phyloP scores from a whole-genome alignment of 1,284 basidiomycete species.

The Kwoniella shivajii region DNA sequence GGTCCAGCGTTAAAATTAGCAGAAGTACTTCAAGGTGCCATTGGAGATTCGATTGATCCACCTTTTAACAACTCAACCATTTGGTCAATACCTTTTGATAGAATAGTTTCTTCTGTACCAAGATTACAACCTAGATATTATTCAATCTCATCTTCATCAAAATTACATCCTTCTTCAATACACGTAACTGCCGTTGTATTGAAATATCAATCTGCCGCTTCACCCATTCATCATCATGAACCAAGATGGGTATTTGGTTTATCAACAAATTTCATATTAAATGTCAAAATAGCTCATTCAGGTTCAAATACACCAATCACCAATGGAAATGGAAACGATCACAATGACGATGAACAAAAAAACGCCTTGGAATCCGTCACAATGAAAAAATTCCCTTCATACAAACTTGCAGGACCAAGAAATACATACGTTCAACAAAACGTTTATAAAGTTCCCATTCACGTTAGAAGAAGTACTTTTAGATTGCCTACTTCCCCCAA shows the following conservation, averaged over 20 bases:
- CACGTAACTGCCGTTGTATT: slow-evolving; percentile 95
- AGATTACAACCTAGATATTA: slow-evolving; percentile 96
- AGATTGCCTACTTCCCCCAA: slow-evolving; percentile 94
- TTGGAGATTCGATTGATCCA: slow-evolving; percentile 68
- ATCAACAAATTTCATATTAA: slow-evolving; percentile 88
- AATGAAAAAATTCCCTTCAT: slow-evolving; percentile 62
- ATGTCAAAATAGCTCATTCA: slow-evolving; percentile 77
- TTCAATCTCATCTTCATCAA: slow-evolving; percentile 96
- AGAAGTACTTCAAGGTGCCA: slow-evolving; percentile 83
- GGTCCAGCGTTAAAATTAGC: slow-evolving; percentile 85
- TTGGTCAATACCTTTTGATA: slow-evolving; percentile 94
- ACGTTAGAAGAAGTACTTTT: slow-evolving; percentile 95
- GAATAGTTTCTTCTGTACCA: slow-evolving; percentile 87
- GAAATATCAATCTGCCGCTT: slow-evolving; percentile 74
- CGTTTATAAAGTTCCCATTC: slow-evolving; percentile 83
- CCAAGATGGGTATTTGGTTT: slow-evolving; percentile 73
- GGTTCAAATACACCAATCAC: slow-evolving; percentile 55
- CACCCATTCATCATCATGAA: slow-evolving; percentile 57
- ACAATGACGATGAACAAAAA: no score
- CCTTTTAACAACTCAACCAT: slow-evolving; percentile 71
- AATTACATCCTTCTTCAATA: slow-evolving; percentile 81
- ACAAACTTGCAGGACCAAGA: slow-evolving; percentile 86
- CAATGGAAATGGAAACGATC: slow-evolving; percentile 28
- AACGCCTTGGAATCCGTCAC: slow-evolving; percentile 39
- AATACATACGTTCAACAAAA: slow-evolving; percentile 69